Evolutionary conservation across 345 rosid genomes (phyloP), one percentile per base, ranked within the genome.

Genomic region (Corchorus capsularis): DNA sequence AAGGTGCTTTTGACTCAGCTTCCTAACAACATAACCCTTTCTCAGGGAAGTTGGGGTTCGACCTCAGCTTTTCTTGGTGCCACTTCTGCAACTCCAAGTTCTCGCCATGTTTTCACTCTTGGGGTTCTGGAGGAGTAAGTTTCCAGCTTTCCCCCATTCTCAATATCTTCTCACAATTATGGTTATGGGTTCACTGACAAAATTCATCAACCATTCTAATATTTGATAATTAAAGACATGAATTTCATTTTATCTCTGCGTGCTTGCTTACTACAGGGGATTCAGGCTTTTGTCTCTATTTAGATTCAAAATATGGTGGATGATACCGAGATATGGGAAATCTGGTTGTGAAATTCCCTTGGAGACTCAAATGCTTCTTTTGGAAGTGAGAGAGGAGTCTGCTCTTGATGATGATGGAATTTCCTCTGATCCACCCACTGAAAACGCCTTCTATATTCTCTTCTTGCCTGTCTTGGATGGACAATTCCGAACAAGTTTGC

Each of bases 261-360:
- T 75, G 65, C 56, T 1, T 39, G 34, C 27, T 27, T 27, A 27
- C 64, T 71, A 70, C 89, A 84, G 92, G 85, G 71, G 77, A 49
- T 82, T 60, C 82, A 80, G 78, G 86, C 87, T 89, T 76, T 39
- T 88, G 82, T 76, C 80, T 77, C 89, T 88, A 20, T 91, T 85
- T 68, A 85, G 91, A 60, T 45, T 67, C 72, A 89, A 88, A 71
- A 75, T 91, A 74, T 88, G 93, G 96, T 91, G 93, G 91, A 89
- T 89, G 96, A 87, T 84, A 35, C 96, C 91, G 4, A 77, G 87
- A 2, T 82, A 84, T 15, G 93, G 92, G 53, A 77, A 72, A 79
- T 83, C 83, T 2, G 90, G 86, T 0, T 64, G 81, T 16, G 89
- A 89, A 69, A 77, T 89, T 41, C 91, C 91, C 1, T 63, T 81